Evolutionary conservation across 2,329 filamentous ascomycete species (phyloP).

Genomic region (Fusarium ramigenum): DNA sequence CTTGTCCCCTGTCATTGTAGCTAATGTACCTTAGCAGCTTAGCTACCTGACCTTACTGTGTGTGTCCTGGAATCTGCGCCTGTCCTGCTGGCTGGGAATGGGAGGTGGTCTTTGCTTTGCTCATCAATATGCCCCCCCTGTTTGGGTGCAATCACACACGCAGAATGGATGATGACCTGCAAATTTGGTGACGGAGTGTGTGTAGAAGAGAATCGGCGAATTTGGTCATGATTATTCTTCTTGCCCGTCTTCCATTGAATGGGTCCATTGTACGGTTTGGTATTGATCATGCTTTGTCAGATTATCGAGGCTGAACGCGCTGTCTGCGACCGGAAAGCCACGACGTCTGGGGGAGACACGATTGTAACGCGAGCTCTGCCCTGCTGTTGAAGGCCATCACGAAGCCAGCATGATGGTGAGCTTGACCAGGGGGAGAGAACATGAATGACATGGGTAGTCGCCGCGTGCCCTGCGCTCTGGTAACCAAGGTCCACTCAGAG

Average conservation of each 20-base stretch:
- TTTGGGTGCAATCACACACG: slow-evolving; percentile 33
- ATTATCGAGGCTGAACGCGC: slow-evolving; percentile 1
- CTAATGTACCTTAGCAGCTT: neutral
- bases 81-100: slow-evolving; percentile 11
- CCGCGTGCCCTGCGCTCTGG: slow-evolving; percentile 35
- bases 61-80: slow-evolving; percentile 33
- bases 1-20: slow-evolving; percentile 37
- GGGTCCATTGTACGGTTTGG: neutral
- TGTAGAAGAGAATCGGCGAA: neutral
- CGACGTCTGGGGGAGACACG: slow-evolving; percentile 15
- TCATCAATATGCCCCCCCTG: slow-evolving; percentile 39
- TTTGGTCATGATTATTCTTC: neutral
- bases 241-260: neutral
- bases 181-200: slow-evolving; percentile 43
- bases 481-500: slow-evolving; percentile 29
- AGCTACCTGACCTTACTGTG: slow-evolving; percentile 10
- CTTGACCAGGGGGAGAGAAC: slow-evolving; percentile 33
- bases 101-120: slow-evolving; percentile 34
- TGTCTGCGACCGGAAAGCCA: slow-evolving; percentile 23
- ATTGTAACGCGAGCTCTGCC: slow-evolving; percentile 30
- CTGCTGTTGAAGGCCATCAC: slow-evolving; percentile 35
- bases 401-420: slow-evolving; percentile 40
- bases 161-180: neutral
- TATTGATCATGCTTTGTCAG: neutral
- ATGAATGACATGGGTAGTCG: slow-evolving; percentile 30